Conservation (phyloP, 352 stramenopile species). For the Phytophthora citrophthora region DNA sequence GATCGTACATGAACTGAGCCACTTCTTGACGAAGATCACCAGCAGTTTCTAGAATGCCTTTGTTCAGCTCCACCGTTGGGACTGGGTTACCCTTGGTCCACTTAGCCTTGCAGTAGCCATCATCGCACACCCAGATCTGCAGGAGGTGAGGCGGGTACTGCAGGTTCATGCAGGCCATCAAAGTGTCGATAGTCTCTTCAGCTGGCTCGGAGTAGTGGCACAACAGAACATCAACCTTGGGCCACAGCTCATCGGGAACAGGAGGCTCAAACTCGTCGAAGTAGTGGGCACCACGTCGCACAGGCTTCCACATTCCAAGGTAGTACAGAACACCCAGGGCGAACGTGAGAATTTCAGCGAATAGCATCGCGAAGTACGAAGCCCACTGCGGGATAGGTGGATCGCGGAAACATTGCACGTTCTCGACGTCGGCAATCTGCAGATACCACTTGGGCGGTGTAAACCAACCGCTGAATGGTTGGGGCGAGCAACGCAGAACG, state of each 20-base stretch:
- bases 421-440: conserved; percentile 64
- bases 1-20: conserved; percentile 88
- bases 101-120: conserved; percentile 88
- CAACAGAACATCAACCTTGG: conserved; percentile 85
- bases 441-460: conserved; percentile 77
- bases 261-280: conserved; percentile 87
- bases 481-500: conserved; percentile 43
- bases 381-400: conserved; percentile 83
- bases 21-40: conserved; percentile 83
- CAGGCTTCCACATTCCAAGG: conserved; percentile 89
- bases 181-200: conserved; percentile 86
- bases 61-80: conserved; percentile 80
- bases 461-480: conserved; percentile 76
- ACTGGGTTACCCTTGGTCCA: conserved; percentile 79
- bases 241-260: conserved; percentile 83
- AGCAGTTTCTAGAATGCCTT: conserved; percentile 78
- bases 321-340: conserved; percentile 83
- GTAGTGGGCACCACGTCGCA: conserved; percentile 87
- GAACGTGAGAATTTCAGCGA: conserved; percentile 76
- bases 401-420: conserved; percentile 79
- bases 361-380: conserved; percentile 80
- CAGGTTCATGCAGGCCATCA: conserved; percentile 89
- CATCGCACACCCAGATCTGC: conserved; percentile 85
- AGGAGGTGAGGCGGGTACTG: conserved; percentile 87
- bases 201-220: conserved; percentile 88